Conservation (phyloP, 2,329 filamentous ascomycete genomes). For the Metarhizium humberi region DNA sequence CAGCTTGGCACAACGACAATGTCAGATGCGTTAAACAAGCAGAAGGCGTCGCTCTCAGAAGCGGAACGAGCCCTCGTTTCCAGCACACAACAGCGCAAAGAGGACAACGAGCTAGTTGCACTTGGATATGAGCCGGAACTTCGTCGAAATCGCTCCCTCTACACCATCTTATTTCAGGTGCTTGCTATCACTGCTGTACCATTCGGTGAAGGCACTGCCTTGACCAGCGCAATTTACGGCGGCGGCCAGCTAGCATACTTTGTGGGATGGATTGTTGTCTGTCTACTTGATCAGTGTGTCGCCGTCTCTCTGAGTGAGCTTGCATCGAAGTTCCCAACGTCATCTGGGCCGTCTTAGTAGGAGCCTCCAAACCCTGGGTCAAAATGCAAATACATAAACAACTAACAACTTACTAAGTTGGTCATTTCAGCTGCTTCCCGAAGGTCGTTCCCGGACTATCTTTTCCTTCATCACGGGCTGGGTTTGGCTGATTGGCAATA, state of each 20-base stretch:
- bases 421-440: too few relatives aligned
- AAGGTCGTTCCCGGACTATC: background rate
- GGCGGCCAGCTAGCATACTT: conserved; percentile 4
- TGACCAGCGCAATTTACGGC: conserved; percentile 5
- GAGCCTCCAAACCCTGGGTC: conserved; percentile 17
- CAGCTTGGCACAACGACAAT: too few relatives aligned
- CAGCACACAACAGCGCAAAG: background rate
- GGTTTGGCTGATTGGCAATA: conserved; percentile 65
- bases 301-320: conserved; percentile 7
- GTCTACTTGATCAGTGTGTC: conserved; percentile 3
- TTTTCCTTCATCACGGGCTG: conserved; percentile 59
- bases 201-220: conserved; percentile 1
- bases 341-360: conserved; percentile 9
- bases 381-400: conserved; percentile 7
- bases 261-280: conserved; percentile 8
- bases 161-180: conserved; percentile 18
- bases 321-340: conserved; percentile 7
- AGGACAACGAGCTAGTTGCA: background rate
- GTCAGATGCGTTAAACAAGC: background rate
- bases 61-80: background rate
- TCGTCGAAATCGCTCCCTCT: conserved; percentile 17
- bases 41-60: background rate
- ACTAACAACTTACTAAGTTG: too few relatives aligned
- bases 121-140: conserved; percentile 39
- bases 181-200: conserved; percentile 17